These are phyloP conservation scores for Aspergillus nanangensis DNA, from an alignment of 495 filamentous ascomycete species.

Conservation along the genomic window DNA sequence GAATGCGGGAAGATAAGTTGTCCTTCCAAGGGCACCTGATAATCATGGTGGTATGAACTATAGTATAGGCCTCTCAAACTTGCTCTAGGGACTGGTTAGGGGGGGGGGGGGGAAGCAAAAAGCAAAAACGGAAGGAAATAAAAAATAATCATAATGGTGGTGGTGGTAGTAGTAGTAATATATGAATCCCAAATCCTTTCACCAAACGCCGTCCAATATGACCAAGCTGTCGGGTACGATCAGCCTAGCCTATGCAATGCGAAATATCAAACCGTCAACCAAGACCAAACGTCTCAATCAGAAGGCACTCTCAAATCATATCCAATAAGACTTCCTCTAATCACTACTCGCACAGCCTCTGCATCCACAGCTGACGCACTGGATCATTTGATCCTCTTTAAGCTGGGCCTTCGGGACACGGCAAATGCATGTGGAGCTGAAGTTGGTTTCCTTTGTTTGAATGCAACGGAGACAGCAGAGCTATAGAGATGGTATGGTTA, in stretches of 20 bases:
- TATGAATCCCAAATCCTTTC: background rate
- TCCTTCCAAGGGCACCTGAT: no score
- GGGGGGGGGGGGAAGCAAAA: no score
- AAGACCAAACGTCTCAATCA: no score
- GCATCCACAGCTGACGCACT: slow-evolving; percentile 97
- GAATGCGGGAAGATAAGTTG: no score
- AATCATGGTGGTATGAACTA: no score
- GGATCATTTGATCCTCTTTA: slow-evolving; percentile 83
- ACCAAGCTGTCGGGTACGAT: background rate
- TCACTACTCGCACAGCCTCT: slow-evolving; percentile 86
- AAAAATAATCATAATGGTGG: no score
- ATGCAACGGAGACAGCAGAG: slow-evolving; percentile 94
- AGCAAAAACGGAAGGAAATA: background rate
- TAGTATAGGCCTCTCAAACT: no score
- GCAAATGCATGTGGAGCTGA: slow-evolving; percentile 96
- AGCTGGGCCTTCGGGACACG: slow-evolving; percentile 89
- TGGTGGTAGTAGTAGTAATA: no score
- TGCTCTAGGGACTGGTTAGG: no score
- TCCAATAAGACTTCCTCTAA: slow-evolving; percentile 25
- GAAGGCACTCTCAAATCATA: background rate
- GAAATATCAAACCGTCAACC: no score
- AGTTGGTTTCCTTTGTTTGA: slow-evolving; percentile 98
- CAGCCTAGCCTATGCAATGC: no score
- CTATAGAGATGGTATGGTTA: slow-evolving; percentile 41
- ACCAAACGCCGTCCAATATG: background rate